Conservation (phyloP, 768 basidiomycete genomes). For the Suillus variegatus region DNA sequence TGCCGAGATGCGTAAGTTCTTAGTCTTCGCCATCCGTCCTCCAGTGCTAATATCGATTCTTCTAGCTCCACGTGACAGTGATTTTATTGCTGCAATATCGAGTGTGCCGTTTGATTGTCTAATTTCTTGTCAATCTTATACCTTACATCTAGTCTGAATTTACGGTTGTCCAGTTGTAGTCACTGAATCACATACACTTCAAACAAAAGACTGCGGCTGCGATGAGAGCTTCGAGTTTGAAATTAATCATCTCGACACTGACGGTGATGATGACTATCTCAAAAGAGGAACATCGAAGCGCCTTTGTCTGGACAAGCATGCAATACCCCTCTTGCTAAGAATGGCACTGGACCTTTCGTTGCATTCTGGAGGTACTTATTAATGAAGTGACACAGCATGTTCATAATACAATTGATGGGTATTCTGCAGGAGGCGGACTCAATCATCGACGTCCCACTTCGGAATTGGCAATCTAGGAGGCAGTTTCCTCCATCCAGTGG, state of each 20-base stretch:
- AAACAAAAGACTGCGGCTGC: too few relatives aligned
- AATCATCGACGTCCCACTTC: conserved; percentile 25
- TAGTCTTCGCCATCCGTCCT: background rate
- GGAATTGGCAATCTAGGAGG: conserved; percentile 33
- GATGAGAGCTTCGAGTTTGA: too few relatives aligned
- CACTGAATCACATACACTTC: too few relatives aligned
- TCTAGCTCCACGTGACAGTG: too few relatives aligned
- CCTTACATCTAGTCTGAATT: too few relatives aligned
- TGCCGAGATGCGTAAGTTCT: background rate
- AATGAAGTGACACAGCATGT: background rate
- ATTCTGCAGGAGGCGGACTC: background rate
- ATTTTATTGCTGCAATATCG: background rate
- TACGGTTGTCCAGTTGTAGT: too few relatives aligned
- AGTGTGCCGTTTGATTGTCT: background rate
- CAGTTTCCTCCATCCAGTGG: conserved; percentile 24
- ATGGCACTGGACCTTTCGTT: background rate
- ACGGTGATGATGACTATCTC: too few relatives aligned
- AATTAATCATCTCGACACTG: too few relatives aligned
- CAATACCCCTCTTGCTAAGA: background rate
- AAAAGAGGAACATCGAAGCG: too few relatives aligned
- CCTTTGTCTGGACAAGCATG: background rate
- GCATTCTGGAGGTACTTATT: background rate
- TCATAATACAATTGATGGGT: background rate
- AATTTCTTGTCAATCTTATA: too few relatives aligned
- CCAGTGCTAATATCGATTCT: too few relatives aligned